phyloP scores from a whole-genome alignment of 768 basidiomycete genomes.

The Solioccasus polychromus region DNA sequence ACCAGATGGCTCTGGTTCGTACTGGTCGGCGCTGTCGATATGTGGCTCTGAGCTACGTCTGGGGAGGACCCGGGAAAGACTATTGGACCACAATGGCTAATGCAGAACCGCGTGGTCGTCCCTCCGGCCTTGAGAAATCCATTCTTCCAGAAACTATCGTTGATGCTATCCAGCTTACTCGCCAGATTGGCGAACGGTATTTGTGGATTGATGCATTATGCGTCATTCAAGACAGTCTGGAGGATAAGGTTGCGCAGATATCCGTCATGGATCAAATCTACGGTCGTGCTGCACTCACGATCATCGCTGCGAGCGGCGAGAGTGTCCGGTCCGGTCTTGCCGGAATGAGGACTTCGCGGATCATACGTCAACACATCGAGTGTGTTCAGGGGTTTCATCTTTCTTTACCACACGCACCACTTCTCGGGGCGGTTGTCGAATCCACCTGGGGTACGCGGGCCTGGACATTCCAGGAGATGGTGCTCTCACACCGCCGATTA shows the following conservation, averaged over 20 bases:
- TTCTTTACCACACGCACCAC: slow-evolving; percentile 16
- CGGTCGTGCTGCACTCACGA: slow-evolving; percentile 13
- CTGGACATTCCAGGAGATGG: slow-evolving; percentile 23
- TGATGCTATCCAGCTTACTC: slow-evolving; percentile 20
- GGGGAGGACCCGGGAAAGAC: slow-evolving; percentile 8
- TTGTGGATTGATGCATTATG: slow-evolving; percentile 26
- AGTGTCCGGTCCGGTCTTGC: slow-evolving; percentile 10
- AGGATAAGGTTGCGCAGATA: slow-evolving; percentile 18
- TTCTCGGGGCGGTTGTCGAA: background rate
- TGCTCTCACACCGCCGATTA: slow-evolving; percentile 21
- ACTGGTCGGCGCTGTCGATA: slow-evolving; percentile 8
- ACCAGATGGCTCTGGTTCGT: slow-evolving; percentile 10
- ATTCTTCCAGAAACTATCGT: slow-evolving; percentile 16
- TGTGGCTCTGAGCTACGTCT: slow-evolving; percentile 18
- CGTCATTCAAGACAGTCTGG: slow-evolving; percentile 21
- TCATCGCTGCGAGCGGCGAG: slow-evolving; percentile 19
- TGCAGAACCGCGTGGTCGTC: background rate
- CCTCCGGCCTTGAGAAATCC: slow-evolving; percentile 3
- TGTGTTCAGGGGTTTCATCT: slow-evolving; percentile 22
- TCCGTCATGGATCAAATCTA: slow-evolving; percentile 20
- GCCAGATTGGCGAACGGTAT: slow-evolving; percentile 19
- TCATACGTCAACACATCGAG: slow-evolving; percentile 13
- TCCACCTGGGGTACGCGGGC: slow-evolving; percentile 19
- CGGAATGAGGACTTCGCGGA: slow-evolving; percentile 15
- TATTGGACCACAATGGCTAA: slow-evolving; percentile 6